Conservation (phyloP, 129 eudicot genomes). For the Heracleum sosnowskyi region DNA sequence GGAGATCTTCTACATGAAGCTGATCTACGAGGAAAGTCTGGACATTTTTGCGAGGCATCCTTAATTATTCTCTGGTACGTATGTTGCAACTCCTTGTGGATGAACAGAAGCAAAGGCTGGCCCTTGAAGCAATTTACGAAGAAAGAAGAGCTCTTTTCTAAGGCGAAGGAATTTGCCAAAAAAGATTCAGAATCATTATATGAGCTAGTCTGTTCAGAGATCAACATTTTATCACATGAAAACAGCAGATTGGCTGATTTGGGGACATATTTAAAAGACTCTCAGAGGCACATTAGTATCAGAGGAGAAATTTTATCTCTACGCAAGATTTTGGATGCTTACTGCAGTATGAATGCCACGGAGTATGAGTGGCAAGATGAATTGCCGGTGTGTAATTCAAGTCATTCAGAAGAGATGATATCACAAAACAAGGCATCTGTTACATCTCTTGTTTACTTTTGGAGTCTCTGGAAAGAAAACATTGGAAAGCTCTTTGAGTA, state of each 20-base stretch:
- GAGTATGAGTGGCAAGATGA: conserved; percentile 47
- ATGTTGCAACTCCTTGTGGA: conserved; percentile 42
- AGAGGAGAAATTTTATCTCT: conserved; percentile 31
- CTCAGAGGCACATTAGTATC: conserved; percentile 17
- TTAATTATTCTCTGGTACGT: conserved; percentile 28
- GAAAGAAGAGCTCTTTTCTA: conserved; percentile 35
- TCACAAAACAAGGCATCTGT: conserved; percentile 31
- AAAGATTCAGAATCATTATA: no score
- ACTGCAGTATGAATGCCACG: conserved; percentile 16
- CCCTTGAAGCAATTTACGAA: conserved; percentile 41
- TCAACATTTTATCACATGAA: conserved; percentile 25
- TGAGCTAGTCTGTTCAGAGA: no score
- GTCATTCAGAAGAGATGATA: conserved; percentile 23
- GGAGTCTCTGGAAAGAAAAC: no score
- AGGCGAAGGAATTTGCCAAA: conserved; percentile 31
- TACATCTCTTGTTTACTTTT: conserved; percentile 38
- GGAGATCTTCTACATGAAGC: conserved; percentile 55
- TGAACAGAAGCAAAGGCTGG: conserved; percentile 42
- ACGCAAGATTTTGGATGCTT: conserved; percentile 44
- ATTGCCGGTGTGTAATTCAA: conserved; percentile 8
- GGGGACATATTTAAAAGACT: conserved; percentile 19
- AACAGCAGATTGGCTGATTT: conserved; percentile 30
- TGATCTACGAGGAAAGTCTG: conserved; percentile 52
- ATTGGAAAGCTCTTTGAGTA: no score
- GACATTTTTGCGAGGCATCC: conserved; percentile 25